phyloP scores from a whole-genome alignment of 2,329 filamentous ascomycete species.

The Ceratocystis eucalypticola region DNA sequence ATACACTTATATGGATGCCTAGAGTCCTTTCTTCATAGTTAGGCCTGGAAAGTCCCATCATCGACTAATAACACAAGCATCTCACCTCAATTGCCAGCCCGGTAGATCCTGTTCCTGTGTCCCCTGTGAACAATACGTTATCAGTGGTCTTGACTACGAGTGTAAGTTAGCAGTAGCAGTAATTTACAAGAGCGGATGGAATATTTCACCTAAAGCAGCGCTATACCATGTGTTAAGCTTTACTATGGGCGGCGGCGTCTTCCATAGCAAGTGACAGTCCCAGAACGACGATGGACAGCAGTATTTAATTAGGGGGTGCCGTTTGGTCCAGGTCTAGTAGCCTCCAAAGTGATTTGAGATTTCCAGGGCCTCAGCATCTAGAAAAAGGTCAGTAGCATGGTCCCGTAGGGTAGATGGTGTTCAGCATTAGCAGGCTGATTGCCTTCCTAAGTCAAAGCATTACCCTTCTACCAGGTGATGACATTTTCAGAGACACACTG shows the following conservation, averaged over 20 bases:
- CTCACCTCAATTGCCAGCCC: conserved; percentile 52
- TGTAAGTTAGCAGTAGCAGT: conserved; percentile 63
- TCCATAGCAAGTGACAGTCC: conserved; percentile 63
- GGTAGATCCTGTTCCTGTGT: conserved; percentile 51
- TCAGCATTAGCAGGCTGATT: conserved; percentile 45
- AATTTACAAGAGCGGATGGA: conserved; percentile 52
- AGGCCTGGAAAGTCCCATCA: background rate
- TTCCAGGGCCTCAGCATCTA: conserved; percentile 43
- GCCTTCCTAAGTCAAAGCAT: conserved; percentile 47
- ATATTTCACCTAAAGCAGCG: conserved; percentile 52
- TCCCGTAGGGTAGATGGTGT: conserved; percentile 44
- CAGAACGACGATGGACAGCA: conserved; percentile 55
- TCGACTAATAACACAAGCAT: conserved; percentile 46
- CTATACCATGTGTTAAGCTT: conserved; percentile 65
- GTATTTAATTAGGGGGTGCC: conserved; percentile 61
- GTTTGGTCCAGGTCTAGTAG: conserved; percentile 58
- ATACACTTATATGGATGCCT: background rate
- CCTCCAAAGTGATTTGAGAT: conserved; percentile 39
- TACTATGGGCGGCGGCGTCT: conserved; percentile 65
- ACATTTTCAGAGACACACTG: conserved; percentile 57
- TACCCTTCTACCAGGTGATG: conserved; percentile 48
- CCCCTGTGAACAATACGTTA: conserved; percentile 47
- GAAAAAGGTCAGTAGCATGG: conserved; percentile 46
- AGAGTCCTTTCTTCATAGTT: background rate
- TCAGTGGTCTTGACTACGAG: conserved; percentile 59